Evolutionary conservation across 768 basidiomycete genomes (phyloP).

Genomic region (Podaxis pistillaris): DNA sequence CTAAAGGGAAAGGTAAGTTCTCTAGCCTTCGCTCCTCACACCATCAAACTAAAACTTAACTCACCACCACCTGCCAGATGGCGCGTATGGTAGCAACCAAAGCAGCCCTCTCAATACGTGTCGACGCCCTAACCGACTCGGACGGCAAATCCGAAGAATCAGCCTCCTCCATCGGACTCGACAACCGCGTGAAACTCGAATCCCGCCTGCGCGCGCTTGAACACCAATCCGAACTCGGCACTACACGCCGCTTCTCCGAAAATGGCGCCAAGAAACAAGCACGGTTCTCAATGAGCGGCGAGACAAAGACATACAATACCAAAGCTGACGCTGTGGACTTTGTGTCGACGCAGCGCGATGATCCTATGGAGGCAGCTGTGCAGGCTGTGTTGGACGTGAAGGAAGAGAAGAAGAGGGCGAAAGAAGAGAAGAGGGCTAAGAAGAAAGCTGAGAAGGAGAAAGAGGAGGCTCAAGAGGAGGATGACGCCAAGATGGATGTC

Average conservation of each 20-base stretch:
- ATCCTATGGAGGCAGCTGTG: constrained; percentile 73
- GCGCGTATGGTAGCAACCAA: constrained; percentile 99
- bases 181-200: constrained; percentile 94
- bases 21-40: background rate
- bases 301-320: constrained; percentile 81
- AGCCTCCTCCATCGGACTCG: constrained; percentile 86
- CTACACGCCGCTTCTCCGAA: constrained; percentile 64
- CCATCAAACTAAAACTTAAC: background rate
- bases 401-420: constrained; percentile 80
- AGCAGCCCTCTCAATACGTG: constrained; percentile 94
- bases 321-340: constrained; percentile 81
- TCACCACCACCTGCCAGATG: constrained; percentile 55
- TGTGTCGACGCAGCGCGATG: constrained; percentile 78
- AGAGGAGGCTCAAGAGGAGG: constrained; percentile 37
- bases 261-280: constrained; percentile 63
- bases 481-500: constrained; percentile 38
- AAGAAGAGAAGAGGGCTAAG: constrained; percentile 77
- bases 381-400: constrained; percentile 79
- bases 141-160: constrained; percentile 84
- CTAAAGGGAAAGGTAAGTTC: constrained; percentile 87
- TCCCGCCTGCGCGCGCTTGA: constrained; percentile 89
- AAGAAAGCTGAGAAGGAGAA: constrained; percentile 54
- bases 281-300: constrained; percentile 79
- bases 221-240: constrained; percentile 71
- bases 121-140: constrained; percentile 91